Conservation (phyloP, 345 rosid genomes). For the Cochlearia excelsa region DNA sequence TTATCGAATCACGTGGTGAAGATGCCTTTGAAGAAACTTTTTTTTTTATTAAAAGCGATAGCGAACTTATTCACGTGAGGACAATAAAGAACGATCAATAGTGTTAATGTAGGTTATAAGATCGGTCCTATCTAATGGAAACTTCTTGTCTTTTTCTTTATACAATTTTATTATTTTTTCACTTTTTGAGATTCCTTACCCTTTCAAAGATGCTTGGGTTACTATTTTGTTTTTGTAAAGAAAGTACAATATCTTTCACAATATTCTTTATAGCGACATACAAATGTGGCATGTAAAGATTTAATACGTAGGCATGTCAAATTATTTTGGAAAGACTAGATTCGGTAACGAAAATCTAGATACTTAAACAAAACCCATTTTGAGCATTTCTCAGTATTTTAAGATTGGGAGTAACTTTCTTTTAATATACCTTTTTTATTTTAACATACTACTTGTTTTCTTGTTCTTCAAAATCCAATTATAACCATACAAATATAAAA, state of each 20-base stretch:
- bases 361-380: too few relatives aligned
- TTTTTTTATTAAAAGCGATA: conserved; percentile 11
- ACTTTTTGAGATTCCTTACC: conserved; percentile 29
- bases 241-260: background rate
- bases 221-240: background rate
- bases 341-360: too few relatives aligned
- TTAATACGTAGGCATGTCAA: background rate
- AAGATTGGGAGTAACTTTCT: too few relatives aligned
- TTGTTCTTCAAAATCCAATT: too few relatives aligned
- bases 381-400: too few relatives aligned
- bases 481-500: too few relatives aligned
- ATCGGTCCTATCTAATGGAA: conserved; percentile 13
- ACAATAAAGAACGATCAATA: conserved; percentile 15
- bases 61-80: conserved; percentile 32
- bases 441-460: too few relatives aligned
- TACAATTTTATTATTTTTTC: conserved; percentile 4
- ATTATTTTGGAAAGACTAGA: too few relatives aligned
- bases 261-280: background rate
- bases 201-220: conserved; percentile 28
- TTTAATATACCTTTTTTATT: too few relatives aligned
- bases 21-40: conserved; percentile 11
- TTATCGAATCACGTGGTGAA: conserved; percentile 10
- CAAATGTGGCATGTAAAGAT: background rate
- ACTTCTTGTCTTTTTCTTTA: conserved; percentile 21
- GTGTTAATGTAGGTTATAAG: conserved; percentile 2